Percentiles rank a stretch among this genome's conserved stretches.
phyloP scores from a whole-genome alignment of 179 eudicot species.

The Carnegiea gigantea region DNA sequence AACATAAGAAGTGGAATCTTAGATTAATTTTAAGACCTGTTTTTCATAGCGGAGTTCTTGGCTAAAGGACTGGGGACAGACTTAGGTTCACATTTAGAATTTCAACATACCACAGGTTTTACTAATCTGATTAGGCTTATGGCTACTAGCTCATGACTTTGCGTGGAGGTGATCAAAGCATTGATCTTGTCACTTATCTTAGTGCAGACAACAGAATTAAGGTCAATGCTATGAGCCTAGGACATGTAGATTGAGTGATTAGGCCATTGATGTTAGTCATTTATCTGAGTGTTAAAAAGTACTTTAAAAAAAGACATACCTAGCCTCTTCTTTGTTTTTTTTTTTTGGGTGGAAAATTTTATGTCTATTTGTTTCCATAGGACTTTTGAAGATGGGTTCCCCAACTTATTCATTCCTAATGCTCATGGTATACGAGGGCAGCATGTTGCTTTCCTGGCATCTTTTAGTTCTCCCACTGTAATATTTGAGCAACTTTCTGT shows the following conservation, averaged over 20 bases:
- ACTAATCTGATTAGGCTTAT: too few relatives aligned
- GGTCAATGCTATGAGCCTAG: too few relatives aligned
- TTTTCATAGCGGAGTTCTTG: too few relatives aligned
- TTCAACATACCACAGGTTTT: too few relatives aligned
- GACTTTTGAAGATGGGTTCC: conserved; percentile 97
- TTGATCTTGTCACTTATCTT: neutral
- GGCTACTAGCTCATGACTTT: neutral
- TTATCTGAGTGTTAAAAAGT: too few relatives aligned
- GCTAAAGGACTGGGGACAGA: too few relatives aligned
- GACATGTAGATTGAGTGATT: neutral
- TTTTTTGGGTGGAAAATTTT: neutral
- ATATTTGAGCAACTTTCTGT: conserved; percentile 96
- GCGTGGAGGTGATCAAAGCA: neutral
- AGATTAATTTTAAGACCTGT: too few relatives aligned
- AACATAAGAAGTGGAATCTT: too few relatives aligned
- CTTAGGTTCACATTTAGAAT: too few relatives aligned
- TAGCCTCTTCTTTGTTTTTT: neutral
- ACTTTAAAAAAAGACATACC: neutral
- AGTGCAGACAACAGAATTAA: neutral
- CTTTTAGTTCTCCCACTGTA: conserved; percentile 90
- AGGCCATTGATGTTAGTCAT: too few relatives aligned
- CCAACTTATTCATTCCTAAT: conserved; percentile 83
- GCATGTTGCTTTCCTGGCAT: conserved; percentile 96
- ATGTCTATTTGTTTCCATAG: conserved; percentile 37
- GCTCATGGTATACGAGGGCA: conserved; percentile 97